These are phyloP conservation scores for Austroboletus eburneus DNA, from an alignment of 768 basidiomycete species.

Conservation along the genomic window DNA sequence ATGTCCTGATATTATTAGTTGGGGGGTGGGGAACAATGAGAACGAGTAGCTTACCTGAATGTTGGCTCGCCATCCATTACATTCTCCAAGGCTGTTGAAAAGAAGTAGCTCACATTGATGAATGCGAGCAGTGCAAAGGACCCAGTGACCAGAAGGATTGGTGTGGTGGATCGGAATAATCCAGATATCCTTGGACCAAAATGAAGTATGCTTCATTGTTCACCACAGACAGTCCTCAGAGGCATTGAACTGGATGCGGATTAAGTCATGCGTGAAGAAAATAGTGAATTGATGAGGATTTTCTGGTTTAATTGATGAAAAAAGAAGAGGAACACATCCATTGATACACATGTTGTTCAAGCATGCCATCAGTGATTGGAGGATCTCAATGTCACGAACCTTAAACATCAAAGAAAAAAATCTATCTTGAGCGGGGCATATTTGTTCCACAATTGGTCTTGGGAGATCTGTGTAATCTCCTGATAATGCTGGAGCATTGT, in stretches of 20 bases:
- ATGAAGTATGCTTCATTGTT: constrained; percentile 7
- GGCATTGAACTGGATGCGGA: neutral
- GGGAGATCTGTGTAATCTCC: too few species aligned
- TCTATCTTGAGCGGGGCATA: too few species aligned
- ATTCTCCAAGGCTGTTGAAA: constrained; percentile 10
- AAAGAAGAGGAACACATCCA: constrained; percentile 10
- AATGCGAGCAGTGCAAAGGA: constrained; percentile 21
- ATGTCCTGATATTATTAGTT: neutral
- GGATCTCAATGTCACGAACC: constrained; percentile 10
- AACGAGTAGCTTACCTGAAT: neutral
- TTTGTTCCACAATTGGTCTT: too few species aligned
- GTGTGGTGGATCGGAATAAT: constrained; percentile 35
- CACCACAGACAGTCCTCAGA: constrained; percentile 19
- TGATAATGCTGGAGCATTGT: too few species aligned
- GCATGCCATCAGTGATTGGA: neutral
- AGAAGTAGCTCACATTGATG: constrained; percentile 4
- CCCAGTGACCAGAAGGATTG: constrained; percentile 29
- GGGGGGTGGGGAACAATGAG: neutral
- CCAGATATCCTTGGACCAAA: constrained; percentile 33
- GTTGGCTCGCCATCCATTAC: constrained; percentile 3
- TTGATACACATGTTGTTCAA: constrained; percentile 18
- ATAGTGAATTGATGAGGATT: neutral
- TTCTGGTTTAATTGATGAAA: neutral
- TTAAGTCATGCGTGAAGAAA: constrained; percentile 10
- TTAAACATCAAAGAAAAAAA: too few species aligned